A percentile compares a stretch with the other conserved stretches of the same genome.
Conservation (phyloP, 2,329 filamentous ascomycete genomes). For the Stemphylium vesicarium region DNA sequence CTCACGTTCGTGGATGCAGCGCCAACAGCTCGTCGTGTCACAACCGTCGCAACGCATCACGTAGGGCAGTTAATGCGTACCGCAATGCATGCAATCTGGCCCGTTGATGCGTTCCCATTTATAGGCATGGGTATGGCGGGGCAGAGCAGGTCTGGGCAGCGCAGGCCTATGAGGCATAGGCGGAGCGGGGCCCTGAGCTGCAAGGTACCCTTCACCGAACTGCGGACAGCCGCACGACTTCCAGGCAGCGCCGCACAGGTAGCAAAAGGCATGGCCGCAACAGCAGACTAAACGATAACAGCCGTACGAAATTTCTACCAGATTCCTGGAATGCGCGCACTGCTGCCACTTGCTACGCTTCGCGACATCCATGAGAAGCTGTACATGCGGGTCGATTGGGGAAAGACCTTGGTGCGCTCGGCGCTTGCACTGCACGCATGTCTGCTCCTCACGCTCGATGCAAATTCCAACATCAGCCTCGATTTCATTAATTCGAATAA, state of each 20-base stretch:
- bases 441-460: conserved; percentile 13
- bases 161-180: background rate
- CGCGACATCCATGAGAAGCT: conserved; percentile 23
- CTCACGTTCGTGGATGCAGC: conserved; percentile 11
- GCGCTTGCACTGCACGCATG: conserved; percentile 23
- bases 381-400: conserved; percentile 18
- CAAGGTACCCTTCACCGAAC: conserved; percentile 17
- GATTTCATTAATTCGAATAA: conserved; percentile 18
- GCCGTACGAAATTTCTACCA: conserved; percentile 22
- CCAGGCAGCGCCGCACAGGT: conserved; percentile 26
- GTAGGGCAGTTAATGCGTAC: conserved; percentile 5
- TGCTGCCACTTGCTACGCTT: conserved; percentile 25
- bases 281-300: conserved; percentile 30
- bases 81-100: conserved; percentile 5
- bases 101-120: background rate
- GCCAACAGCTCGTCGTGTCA: conserved; percentile 10
- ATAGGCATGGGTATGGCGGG: background rate
- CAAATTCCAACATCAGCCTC: conserved; percentile 15
- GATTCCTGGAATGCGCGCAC: conserved; percentile 24
- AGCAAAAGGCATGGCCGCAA: conserved; percentile 27
- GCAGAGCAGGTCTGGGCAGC: too few species aligned
- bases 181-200: background rate
- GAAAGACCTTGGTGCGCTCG: conserved; percentile 16
- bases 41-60: conserved; percentile 10
- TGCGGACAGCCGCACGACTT: conserved; percentile 18